Base-by-base conservation (phyloP, 148 eudicot genomes). In the Suaeda aralocaspica region DNA sequence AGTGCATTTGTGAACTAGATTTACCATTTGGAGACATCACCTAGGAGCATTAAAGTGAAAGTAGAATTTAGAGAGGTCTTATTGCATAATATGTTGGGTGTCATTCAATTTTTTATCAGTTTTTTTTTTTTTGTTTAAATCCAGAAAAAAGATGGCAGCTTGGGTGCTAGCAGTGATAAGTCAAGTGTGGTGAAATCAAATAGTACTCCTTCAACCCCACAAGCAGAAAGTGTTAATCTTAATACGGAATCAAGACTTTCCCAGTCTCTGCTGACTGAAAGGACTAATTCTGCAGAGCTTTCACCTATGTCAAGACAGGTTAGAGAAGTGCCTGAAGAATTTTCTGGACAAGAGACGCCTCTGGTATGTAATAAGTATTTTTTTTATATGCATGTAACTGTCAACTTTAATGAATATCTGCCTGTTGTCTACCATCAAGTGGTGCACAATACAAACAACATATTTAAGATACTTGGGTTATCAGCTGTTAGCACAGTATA, bases 131-230 rank as follows among this genome's bases (percentile, higher is more conserved):
- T 60, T 45, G 11, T 44, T 63, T 36, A 53, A 31, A 51, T 45
- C 42, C 90, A 94, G 99, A 94, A 89, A 84, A 88, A 92, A 71
- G 99, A 91, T 57, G 84, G 84, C 77, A 76, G 88, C 72, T 76
- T 76, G 73, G 97, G 92, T 61, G 78, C 88, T 78, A 70, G 82
- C 33, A 94, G 99, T 80, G 99, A 94, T 59, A 91, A 81, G 82
- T 94, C 99, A 61, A 94, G 96, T 80, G 97, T 90, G 71, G 74
- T 87, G 66, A 91, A 86, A 66, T 86, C 98, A 70, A 80, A 73
- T 49, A 89, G 96, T 76, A 86, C 88, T 31, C 91, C 97, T 64
- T 94, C 99, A 80, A 94, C 99, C 26, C 97, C 99, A 60, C 96
- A 84, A 73, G 96, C 91, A 73, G 96, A 91, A 69, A 87, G 87